These are phyloP conservation scores for Trichoderma harzianum DNA, from an alignment of 2,329 filamentous ascomycete genomes.

Conservation along the genomic window DNA sequence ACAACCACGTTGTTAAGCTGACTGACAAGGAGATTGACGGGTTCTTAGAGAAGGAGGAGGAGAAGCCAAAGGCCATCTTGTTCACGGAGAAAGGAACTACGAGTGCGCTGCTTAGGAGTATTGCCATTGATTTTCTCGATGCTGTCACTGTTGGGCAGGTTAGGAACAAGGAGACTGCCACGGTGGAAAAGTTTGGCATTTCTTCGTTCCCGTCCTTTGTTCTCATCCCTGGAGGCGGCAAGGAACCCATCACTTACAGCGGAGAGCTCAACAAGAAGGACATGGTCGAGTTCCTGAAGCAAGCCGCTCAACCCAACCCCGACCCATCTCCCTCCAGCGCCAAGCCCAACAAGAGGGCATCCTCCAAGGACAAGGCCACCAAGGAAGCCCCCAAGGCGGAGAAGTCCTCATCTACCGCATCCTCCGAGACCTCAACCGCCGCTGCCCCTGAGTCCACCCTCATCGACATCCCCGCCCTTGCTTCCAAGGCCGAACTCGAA, in stretches of 20 bases:
- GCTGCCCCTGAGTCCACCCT: constrained; percentile 32
- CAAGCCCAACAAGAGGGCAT: constrained; percentile 31
- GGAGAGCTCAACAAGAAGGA: constrained; percentile 82
- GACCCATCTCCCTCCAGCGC: constrained; percentile 54
- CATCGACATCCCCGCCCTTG: constrained; percentile 64
- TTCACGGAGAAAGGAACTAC: constrained; percentile 93
- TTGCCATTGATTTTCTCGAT: constrained; percentile 88
- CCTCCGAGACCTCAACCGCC: constrained; percentile 30
- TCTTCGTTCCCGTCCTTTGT: constrained; percentile 76
- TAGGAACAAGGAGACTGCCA: constrained; percentile 71
- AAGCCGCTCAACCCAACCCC: constrained; percentile 74
- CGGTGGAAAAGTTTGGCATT: constrained; percentile 72
- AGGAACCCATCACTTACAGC: constrained; percentile 68
- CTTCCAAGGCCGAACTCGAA: constrained; percentile 60
- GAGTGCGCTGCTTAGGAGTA: constrained; percentile 73
- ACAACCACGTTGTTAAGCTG: constrained; percentile 82
- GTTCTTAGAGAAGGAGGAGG: constrained; percentile 72
- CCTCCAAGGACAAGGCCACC: constrained; percentile 32
- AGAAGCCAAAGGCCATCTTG: constrained; percentile 77
- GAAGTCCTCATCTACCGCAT: constrained; percentile 24
- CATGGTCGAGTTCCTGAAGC: constrained; percentile 78
- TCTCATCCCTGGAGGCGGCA: constrained; percentile 68
- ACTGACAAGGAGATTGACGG: constrained; percentile 73
- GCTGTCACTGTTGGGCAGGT: constrained; percentile 78
- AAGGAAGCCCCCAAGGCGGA: constrained; percentile 27